These are phyloP conservation scores for Yamagishiella unicocca DNA, from an alignment of 139 green algal species.

Conservation along the genomic window DNA sequence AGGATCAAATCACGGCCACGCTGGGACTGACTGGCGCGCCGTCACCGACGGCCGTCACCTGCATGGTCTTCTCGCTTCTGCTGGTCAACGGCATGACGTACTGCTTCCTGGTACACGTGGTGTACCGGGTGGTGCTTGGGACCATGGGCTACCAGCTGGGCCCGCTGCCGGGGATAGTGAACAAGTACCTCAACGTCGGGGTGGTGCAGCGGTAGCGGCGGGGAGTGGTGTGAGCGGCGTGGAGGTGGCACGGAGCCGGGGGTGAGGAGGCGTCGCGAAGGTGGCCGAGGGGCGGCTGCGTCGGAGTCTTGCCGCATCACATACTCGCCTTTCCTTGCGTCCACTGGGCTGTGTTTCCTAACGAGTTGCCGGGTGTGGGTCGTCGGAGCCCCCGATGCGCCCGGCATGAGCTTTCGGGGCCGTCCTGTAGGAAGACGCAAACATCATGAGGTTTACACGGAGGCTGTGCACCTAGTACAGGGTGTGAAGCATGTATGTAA, in stretches of 20 bases:
- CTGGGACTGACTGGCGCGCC: slow-evolving; percentile 70
- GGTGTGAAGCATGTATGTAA: too few relatives aligned
- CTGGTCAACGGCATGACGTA: slow-evolving; percentile 79
- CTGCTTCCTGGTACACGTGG: slow-evolving; percentile 77
- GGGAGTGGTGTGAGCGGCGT: background rate
- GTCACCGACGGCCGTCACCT: slow-evolving; percentile 64
- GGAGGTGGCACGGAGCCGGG: background rate
- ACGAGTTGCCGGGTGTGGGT: too few relatives aligned
- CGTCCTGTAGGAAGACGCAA: too few relatives aligned
- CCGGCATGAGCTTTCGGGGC: too few relatives aligned
- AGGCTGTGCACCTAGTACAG: too few relatives aligned
- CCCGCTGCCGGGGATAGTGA: slow-evolving; percentile 58
- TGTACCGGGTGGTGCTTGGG: slow-evolving; percentile 75
- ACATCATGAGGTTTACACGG: too few relatives aligned
- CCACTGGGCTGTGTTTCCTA: too few relatives aligned
- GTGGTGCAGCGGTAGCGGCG: background rate
- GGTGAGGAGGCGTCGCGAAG: background rate
- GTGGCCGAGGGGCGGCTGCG: too few relatives aligned
- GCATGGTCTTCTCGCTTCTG: slow-evolving; percentile 74
- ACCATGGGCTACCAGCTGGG: slow-evolving; percentile 69
- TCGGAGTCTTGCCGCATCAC: too few relatives aligned
- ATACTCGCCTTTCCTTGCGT: too few relatives aligned
- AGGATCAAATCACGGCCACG: slow-evolving; percentile 75
- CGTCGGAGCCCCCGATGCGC: too few relatives aligned
- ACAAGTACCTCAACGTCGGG: slow-evolving; percentile 64